Percentiles rank a stretch among this genome's conserved stretches.
These are phyloP conservation scores for Entomortierella lignicola DNA, from an alignment of 192 early-diverging fungal species.

Conservation along the genomic window DNA sequence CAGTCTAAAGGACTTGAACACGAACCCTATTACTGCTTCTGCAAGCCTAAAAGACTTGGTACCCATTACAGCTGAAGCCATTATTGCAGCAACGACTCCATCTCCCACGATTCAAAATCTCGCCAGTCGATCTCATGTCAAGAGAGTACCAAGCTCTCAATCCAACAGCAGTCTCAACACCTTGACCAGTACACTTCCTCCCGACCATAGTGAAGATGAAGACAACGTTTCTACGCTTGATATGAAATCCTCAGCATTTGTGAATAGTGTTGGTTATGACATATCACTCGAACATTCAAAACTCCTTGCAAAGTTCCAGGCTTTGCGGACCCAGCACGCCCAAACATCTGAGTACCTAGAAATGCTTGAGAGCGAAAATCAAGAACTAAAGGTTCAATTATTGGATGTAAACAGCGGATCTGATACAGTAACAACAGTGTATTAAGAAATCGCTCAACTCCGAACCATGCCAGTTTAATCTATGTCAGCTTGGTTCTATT, in stretches of 20 bases:
- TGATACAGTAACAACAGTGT: neutral
- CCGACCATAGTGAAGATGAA: neutral
- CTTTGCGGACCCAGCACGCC: constrained; percentile 38
- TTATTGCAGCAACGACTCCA: constrained; percentile 26
- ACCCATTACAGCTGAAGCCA: constrained; percentile 27
- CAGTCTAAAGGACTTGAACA: neutral
- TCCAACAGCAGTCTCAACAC: constrained; percentile 17
- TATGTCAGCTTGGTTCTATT: no score
- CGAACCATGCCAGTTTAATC: no score
- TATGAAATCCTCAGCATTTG: neutral
- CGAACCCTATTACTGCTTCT: no score
- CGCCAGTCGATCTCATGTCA: neutral
- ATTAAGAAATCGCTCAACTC: neutral
- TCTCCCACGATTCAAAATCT: neutral
- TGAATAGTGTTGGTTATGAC: constrained; percentile 48
- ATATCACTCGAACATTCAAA: constrained; percentile 37
- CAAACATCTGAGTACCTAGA: constrained; percentile 50
- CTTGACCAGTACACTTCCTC: constrained; percentile 3
- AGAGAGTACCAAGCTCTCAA: neutral
- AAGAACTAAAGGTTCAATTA: constrained; percentile 38
- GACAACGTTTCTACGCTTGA: neutral
- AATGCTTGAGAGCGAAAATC: constrained; percentile 39
- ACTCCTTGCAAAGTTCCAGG: constrained; percentile 38
- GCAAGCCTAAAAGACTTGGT: constrained; percentile 16
- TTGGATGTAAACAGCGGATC: constrained; percentile 19